phyloP scores from a whole-genome alignment of 352 stramenopile genomes.

The Phytopythium chamaehyphon region DNA sequence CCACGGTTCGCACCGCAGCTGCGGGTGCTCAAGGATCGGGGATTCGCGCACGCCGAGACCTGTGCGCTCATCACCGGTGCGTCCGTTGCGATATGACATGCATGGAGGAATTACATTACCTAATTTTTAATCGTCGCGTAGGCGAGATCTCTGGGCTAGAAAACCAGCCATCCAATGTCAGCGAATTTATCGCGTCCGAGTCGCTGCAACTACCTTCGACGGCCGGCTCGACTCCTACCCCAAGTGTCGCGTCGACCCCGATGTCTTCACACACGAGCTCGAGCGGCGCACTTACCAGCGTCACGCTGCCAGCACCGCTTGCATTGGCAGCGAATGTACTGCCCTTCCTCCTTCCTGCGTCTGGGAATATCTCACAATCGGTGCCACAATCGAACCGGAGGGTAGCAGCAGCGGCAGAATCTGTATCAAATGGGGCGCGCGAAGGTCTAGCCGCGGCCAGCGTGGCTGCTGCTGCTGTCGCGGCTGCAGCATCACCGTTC shows the following conservation, averaged over 20 bases:
- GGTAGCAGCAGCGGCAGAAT: conserved; percentile 4
- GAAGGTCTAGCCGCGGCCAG: not conserved
- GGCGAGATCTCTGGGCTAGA: conserved; percentile 12
- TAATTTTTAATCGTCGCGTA: not conserved
- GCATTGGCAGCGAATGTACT: conserved; percentile 19
- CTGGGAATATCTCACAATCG: conserved; percentile 9
- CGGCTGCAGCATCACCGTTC: conserved; percentile 5
- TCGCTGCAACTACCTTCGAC: not conserved
- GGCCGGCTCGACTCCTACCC: not conserved
- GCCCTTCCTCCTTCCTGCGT: conserved; percentile 25
- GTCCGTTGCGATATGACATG: not conserved
- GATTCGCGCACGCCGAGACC: conserved; percentile 21
- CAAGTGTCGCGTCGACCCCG: not conserved
- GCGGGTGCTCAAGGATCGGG: conserved; percentile 18
- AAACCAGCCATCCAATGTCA: conserved; percentile 11
- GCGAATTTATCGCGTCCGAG: conserved; percentile 14
- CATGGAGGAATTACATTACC: not conserved
- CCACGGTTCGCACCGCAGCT: conserved; percentile 18
- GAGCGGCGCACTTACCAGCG: not conserved
- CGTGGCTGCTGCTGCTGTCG: no score
- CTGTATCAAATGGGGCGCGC: not conserved
- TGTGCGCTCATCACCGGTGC: conserved; percentile 31
- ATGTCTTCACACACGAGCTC: no score
- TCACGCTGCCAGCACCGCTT: conserved; percentile 14
- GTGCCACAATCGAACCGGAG: conserved; percentile 5